phyloP scores from a whole-genome alignment of 371 early-diverging fungal species.

The Coemansia sp. region DNA sequence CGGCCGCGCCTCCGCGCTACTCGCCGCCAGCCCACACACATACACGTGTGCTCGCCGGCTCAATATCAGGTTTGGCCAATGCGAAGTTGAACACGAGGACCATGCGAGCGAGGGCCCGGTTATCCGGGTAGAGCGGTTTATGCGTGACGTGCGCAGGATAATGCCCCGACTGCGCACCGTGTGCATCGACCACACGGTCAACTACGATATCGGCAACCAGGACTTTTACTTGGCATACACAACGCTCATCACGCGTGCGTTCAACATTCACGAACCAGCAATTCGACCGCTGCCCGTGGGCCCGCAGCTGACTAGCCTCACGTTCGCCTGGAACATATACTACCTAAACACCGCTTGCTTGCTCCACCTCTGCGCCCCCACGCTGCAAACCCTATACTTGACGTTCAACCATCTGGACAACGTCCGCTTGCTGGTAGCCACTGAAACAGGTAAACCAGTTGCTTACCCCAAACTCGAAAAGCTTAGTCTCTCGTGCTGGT shows the following conservation, averaged over 20 bases:
- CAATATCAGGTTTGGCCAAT: neutral
- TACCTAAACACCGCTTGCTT: slow-evolving; percentile 2
- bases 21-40: neutral
- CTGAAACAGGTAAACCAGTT: neutral
- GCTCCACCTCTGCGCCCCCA: slow-evolving; percentile 1
- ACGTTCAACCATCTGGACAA: slow-evolving; percentile 6
- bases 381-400: slow-evolving; percentile 4
- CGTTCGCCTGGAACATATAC: slow-evolving; percentile 16
- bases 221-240: neutral
- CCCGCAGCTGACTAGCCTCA: slow-evolving; percentile 13
- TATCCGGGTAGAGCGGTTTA: neutral
- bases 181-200: neutral
- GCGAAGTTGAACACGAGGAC: neutral
- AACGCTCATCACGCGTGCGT: neutral
- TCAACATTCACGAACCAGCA: neutral
- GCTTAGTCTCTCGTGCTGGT: slow-evolving; percentile 8
- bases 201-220: neutral
- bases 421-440: neutral
- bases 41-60: neutral
- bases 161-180: neutral
- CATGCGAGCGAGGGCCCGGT: neutral
- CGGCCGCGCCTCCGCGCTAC: neutral
- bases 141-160: neutral
- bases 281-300: neutral
- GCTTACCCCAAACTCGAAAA: slow-evolving; percentile 4